phyloP scores from a whole-genome alignment of 345 rosid species.

The Salix viminalis region DNA sequence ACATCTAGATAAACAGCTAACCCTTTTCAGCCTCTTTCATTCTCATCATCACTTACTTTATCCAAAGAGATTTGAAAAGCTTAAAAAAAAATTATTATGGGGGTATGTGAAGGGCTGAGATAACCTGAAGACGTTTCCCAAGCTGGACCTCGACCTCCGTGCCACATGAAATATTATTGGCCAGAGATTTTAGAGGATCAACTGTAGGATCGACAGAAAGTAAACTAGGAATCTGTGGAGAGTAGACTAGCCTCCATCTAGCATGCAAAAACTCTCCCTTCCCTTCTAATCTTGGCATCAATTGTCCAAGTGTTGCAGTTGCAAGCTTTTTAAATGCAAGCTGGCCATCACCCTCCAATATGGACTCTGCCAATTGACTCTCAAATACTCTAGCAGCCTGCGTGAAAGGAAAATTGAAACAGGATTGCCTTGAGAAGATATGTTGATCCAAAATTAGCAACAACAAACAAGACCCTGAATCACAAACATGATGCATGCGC shows the following conservation, averaged over 20 bases:
- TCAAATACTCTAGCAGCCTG: conserved; percentile 96
- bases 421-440: conserved; percentile 6
- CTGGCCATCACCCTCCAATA: conserved; percentile 93
- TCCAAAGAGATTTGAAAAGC: background rate
- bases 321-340: conserved; percentile 98
- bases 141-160: conserved; percentile 96
- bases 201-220: conserved; percentile 91
- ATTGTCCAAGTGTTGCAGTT: conserved; percentile 81
- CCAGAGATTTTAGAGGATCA: conserved; percentile 90
- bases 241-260: conserved; percentile 96
- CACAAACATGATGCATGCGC: background rate
- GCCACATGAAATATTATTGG: conserved; percentile 80
- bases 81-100: background rate
- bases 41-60: background rate
- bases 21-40: background rate
- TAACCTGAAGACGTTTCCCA: conserved; percentile 92
- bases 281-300: conserved; percentile 98
- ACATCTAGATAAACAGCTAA: background rate
- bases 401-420: conserved; percentile 6
- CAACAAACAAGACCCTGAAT: conserved; percentile 4
- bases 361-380: conserved; percentile 94
- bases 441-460: conserved; percentile 4
- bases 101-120: background rate
- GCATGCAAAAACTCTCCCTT: conserved; percentile 94
- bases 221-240: conserved; percentile 97